Percentiles rank a stretch among this genome's conserved stretches.
phyloP scores from a whole-genome alignment of 2,329 filamentous ascomycete genomes.

The Pestalotiopsis sp. region DNA sequence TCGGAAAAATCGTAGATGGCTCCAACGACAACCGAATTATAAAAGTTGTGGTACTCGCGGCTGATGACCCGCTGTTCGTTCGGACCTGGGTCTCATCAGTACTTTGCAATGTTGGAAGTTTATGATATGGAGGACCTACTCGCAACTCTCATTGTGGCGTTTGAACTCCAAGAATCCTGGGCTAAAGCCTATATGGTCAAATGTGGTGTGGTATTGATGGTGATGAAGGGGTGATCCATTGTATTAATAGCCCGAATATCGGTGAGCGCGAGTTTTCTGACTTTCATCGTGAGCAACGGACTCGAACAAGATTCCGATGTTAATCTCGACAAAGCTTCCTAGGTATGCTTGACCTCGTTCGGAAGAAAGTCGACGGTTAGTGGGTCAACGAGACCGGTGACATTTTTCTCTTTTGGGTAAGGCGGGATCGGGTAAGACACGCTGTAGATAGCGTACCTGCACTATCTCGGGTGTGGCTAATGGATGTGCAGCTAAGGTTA shows the following conservation, averaged over 20 bases:
- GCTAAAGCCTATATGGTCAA: too few relatives aligned
- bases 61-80: constrained; percentile 8
- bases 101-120: neutral
- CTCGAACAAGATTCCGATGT: too few relatives aligned
- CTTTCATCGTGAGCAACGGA: too few relatives aligned
- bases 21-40: constrained; percentile 3
- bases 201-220: neutral
- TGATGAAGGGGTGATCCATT: neutral
- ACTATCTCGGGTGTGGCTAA: neutral
- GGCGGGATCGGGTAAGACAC: neutral
- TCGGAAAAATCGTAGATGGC: constrained; percentile 7
- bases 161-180: neutral
- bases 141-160: neutral
- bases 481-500: neutral
- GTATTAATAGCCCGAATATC: neutral
- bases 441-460: neutral
- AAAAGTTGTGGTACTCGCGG: constrained; percentile 7
- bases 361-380: neutral
- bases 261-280: too few relatives aligned
- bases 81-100: neutral
- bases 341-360: neutral
- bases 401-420: constrained; percentile 1
- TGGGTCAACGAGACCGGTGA: neutral
- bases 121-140: neutral
- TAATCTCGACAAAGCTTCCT: too few relatives aligned